phyloP scores from a whole-genome alignment of 179 eudicot genomes.

The Heliamphora pulchella region DNA sequence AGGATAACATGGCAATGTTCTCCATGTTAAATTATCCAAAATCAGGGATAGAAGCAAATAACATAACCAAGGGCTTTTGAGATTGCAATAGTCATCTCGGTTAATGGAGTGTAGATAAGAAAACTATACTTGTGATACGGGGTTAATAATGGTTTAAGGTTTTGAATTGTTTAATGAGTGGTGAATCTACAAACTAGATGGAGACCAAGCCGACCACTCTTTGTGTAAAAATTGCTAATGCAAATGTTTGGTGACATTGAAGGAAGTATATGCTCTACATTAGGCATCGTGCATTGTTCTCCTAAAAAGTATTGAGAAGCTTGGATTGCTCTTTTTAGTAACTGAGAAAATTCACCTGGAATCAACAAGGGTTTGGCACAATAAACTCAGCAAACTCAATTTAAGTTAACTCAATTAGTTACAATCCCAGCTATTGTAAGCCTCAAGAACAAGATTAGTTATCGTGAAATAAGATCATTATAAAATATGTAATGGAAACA shows the following conservation, averaged over 20 bases:
- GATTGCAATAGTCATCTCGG: not conserved
- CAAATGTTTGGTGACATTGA: conserved; percentile 45
- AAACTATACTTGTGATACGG: no score
- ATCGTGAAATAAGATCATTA: no score
- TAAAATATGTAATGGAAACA: no score
- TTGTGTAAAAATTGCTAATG: conserved; percentile 47
- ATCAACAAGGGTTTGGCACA: conserved; percentile 49
- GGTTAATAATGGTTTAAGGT: no score
- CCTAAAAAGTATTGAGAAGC: no score
- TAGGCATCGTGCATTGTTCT: no score
- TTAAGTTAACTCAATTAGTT: no score
- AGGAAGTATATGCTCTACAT: conserved; percentile 34
- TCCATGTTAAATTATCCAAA: not conserved
- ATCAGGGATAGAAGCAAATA: not conserved
- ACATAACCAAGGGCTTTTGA: not conserved
- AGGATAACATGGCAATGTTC: no score
- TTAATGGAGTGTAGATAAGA: not conserved
- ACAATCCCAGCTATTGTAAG: no score
- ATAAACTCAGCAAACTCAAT: no score
- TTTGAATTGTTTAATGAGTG: not conserved
- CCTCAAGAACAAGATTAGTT: no score
- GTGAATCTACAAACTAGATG: conserved; percentile 51
- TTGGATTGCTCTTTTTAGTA: conserved; percentile 37
- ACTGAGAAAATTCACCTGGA: conserved; percentile 37
- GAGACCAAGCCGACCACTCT: conserved; percentile 66